Base-by-base conservation (phyloP, 164 flowering plant genomes). In the Annona squamosa region DNA sequence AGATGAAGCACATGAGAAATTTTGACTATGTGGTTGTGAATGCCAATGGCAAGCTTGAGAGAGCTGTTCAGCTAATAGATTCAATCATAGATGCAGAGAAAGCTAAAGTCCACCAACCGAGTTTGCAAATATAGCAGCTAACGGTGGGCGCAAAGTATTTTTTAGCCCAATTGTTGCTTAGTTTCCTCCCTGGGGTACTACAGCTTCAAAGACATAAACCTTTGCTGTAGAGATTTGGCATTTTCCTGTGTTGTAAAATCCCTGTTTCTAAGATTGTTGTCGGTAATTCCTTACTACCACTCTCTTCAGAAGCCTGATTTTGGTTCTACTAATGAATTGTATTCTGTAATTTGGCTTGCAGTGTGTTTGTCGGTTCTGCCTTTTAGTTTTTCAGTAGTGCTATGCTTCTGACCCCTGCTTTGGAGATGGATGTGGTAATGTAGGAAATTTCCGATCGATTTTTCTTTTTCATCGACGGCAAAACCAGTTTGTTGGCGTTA, bases 1-100 rank as follows among this genome's bases (percentile, higher is more conserved):
- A 94, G 79, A 80, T 94, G 80, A 87, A 78, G 78, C 92, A 85
- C 78, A 63, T 89, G 10, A 87, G 68, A 79, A 79, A 81, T 13
- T 95, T 95, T 75, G 98, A 95, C 76, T 95, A 92, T 81, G 98
- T 90, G 26, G 97, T 95, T 67, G 97, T 91, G 47, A 95, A 95
- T 84, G 87, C 84, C 0, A 85, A 90, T 62, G 98, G 96, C 71
- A 82, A 85, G 83, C 82, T 95, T 59, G 95, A 92, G 45, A 75
- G 62, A 41, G 87, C 97, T 0, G 97, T 89, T 37, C 82, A 77
- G 76, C 59, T 84, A 72, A 82, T 95, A 44, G 98, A 82, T 70
- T 87, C 96, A 3, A 89, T 94, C 37, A 88, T 92, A 73, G 93
- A 90, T 81, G 96, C 97, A 0, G 97, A 94, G 88, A 92, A 90